Percentiles rank a stretch among this genome's conserved stretches.
These are phyloP conservation scores for Knufia petricola DNA, from an alignment of 2,329 filamentous ascomycete species.

Conservation along the genomic window DNA sequence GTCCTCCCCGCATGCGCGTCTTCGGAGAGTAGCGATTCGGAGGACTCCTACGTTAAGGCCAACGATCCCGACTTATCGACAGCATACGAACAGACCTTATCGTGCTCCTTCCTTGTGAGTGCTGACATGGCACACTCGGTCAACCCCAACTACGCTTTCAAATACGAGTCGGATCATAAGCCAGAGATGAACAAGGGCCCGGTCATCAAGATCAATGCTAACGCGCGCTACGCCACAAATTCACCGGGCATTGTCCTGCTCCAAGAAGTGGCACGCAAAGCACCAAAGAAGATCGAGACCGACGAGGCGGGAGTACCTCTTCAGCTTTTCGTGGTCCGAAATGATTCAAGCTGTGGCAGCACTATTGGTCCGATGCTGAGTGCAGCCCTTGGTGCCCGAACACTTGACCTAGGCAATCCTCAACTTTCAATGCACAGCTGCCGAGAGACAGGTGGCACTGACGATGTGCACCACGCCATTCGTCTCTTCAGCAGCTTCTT, in stretches of 20 bases:
- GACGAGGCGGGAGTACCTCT: conserved; percentile 66
- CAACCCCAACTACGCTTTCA: conserved; percentile 85
- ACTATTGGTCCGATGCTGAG: conserved; percentile 97
- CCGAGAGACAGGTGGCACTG: conserved; percentile 77
- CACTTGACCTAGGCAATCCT: conserved; percentile 85
- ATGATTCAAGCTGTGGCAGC: conserved; percentile 88
- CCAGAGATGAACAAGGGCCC: conserved; percentile 94
- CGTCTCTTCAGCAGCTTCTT: conserved; percentile 84
- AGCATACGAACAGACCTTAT: conserved; percentile 84
- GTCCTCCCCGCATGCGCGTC: conserved; percentile 31
- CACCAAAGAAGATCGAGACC: conserved; percentile 44
- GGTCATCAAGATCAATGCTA: conserved; percentile 97
- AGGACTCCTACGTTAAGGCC: conserved; percentile 56
- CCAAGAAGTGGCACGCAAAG: conserved; percentile 64
- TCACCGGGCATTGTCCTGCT: conserved; percentile 87
- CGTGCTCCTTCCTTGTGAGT: conserved; percentile 85
- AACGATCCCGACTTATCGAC: conserved; percentile 57
- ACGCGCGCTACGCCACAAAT: conserved; percentile 93
- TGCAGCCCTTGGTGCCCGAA: conserved; percentile 74
- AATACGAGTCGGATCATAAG: conserved; percentile 84
- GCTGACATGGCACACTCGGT: conserved; percentile 97
- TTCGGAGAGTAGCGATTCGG: conserved; percentile 33
- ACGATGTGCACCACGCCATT: conserved; percentile 79
- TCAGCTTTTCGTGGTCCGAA: conserved; percentile 91
- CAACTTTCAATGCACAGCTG: conserved; percentile 97